Evolutionary conservation across 805 yeast genomes (phyloP).

Genomic region (Naumovozyma dairenensis): DNA sequence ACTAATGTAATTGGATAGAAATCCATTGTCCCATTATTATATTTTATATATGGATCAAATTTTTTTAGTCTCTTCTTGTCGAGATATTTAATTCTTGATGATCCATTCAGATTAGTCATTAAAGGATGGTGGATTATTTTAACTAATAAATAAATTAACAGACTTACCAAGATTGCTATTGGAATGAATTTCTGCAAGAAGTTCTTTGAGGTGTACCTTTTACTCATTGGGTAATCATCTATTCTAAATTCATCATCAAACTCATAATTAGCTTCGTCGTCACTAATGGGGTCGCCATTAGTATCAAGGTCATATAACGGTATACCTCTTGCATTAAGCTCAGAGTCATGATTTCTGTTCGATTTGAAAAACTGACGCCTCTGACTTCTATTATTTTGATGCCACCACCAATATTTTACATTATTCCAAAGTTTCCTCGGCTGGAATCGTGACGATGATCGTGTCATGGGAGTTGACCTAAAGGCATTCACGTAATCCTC

Average conservation of each 20-base stretch:
- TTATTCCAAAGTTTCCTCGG: background rate
- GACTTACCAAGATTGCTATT: no score
- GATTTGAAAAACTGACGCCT: background rate
- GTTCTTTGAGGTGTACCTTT: no score
- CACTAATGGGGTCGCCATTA: slow-evolving; percentile 6
- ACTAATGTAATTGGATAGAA: slow-evolving; percentile 75
- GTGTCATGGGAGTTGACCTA: no score
- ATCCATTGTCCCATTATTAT: slow-evolving; percentile 51
- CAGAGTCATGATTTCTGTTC: background rate
- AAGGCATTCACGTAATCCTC: background rate
- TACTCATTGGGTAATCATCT: background rate
- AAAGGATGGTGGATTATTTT: no score
- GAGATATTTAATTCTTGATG: no score
- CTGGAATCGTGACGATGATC: background rate
- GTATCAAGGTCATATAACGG: slow-evolving; percentile 17
- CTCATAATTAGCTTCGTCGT: no score
- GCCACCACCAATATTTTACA: background rate
- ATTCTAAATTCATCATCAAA: background rate
- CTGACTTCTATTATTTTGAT: background rate
- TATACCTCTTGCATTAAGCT: slow-evolving; percentile 12
- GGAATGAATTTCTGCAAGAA: no score
- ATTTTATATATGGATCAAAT: slow-evolving; percentile 16
- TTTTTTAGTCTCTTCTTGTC: no score
- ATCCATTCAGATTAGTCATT: no score
- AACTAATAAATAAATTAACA: no score